phyloP scores from a whole-genome alignment of 352 stramenopile species.

The Thraustochytrium sp. region DNA sequence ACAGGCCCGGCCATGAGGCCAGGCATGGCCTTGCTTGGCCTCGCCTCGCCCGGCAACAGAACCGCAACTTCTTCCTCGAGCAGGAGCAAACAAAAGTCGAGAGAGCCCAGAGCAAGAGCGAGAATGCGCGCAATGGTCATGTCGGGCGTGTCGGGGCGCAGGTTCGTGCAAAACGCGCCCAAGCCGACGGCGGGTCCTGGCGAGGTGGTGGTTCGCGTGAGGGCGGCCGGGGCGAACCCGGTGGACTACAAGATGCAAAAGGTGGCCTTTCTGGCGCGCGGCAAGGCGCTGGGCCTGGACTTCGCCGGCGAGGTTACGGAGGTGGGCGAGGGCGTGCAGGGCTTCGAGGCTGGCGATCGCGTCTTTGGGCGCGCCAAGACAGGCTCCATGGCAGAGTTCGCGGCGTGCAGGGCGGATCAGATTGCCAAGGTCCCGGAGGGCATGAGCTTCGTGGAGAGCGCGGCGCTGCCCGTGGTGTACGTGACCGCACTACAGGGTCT shows the following conservation, averaged over 20 bases:
- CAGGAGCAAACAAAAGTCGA: background rate
- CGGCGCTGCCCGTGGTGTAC: conserved; percentile 57
- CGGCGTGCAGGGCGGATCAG: conserved; percentile 52
- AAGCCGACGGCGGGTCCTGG: conserved; percentile 17
- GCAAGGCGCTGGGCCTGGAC: conserved; percentile 59
- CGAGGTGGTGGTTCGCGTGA: conserved; percentile 62
- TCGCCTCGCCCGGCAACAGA: no score
- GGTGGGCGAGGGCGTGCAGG: conserved; percentile 54
- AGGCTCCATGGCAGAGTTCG: conserved; percentile 60
- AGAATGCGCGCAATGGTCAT: conserved; percentile 22
- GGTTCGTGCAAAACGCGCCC: background rate
- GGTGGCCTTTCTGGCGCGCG: conserved; percentile 48
- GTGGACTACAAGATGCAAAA: conserved; percentile 63
- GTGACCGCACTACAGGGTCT: conserved; percentile 62
- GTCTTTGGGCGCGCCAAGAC: conserved; percentile 59
- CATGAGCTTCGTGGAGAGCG: conserved; percentile 59
- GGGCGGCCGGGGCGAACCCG: conserved; percentile 61
- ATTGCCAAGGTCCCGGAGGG: conserved; percentile 58
- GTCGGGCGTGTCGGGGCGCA: background rate
- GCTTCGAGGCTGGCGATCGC: conserved; percentile 55
- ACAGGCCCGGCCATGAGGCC: background rate
- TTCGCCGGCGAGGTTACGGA: conserved; percentile 61
- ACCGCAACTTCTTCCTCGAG: background rate
- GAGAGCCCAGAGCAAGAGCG: background rate
- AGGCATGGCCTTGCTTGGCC: no score